Evolutionary conservation across 2,329 filamentous ascomycete genomes (phyloP).

Genomic region (Helicocarpus griseus): DNA sequence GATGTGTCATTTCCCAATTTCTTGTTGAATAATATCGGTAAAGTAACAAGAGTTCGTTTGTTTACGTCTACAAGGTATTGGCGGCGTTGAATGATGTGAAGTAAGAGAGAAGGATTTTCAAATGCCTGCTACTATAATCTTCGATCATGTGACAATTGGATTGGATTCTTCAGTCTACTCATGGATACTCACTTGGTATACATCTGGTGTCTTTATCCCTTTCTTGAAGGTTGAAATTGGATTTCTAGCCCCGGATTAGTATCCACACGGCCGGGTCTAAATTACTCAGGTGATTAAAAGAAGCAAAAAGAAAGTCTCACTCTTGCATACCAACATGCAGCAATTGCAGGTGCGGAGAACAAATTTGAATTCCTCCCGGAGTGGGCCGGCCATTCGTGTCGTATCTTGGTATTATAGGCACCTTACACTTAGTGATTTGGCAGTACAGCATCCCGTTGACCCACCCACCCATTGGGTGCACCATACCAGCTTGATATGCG

Average conservation of each 20-base stretch:
- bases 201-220: neutral
- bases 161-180: neutral
- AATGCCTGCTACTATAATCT: neutral
- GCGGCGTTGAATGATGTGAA: neutral
- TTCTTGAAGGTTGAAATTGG: slow-evolving; percentile 30
- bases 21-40: neutral
- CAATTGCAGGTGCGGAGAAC: slow-evolving; percentile 9
- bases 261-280: slow-evolving; percentile 27
- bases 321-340: slow-evolving; percentile 8
- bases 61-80: slow-evolving; percentile 4
- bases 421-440: neutral
- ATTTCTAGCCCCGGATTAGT: slow-evolving; percentile 28
- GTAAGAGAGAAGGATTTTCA: neutral
- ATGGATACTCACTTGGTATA: neutral
- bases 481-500: neutral
- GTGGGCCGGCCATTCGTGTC: slow-evolving; percentile 5
- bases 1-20: neutral
- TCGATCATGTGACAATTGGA: neutral
- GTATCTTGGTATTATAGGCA: neutral
- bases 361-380: neutral
- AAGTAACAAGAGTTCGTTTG: neutral
- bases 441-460: slow-evolving; percentile 1
- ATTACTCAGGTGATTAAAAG: slow-evolving; percentile 29
- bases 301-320: slow-evolving; percentile 4
- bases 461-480: neutral